Base-by-base conservation (phyloP, 2,329 filamentous ascomycete genomes). In the Aspergillus pseudoterreus region DNA sequence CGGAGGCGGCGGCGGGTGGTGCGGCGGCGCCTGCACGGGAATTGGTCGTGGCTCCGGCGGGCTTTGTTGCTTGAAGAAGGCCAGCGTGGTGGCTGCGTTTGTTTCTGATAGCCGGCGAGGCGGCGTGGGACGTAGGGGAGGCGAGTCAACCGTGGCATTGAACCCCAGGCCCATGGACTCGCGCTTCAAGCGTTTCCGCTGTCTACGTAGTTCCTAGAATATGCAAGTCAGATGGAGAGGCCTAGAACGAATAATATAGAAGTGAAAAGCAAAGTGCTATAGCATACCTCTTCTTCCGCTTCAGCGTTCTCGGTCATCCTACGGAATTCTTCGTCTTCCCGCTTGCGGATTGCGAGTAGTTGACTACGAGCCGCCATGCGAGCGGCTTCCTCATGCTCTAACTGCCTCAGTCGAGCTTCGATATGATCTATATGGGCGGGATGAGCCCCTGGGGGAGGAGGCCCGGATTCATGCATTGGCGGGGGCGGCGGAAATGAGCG, bases 1-100 rank as follows among this genome's bases (percentile, higher is more conserved):
- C 36, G 56, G 59, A 14, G 57, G 56, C 22, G 54, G 56, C 46
- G 57, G 56, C 17, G 54, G 56, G 47, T 62, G 58, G 44, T 51
- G 53, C 38, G 57, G 47, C 27, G 64, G 62, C 43, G 57, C 60
- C 43, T 61, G 63, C 33, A 62, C 52, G 39, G 62, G 62, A 47
- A 63, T 64, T 30, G 60, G 56, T 30, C 67, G 67, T 43, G 69
- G 67, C 49, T 72, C 70, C 15, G 66, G 69, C 5, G 70, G 69
- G n/a, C 63, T 71, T 52, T 72, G 70, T 48, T 72, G 70, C 53
- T 72, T 72, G 59, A 72, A 71, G 45, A 71, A 72, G 14, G 70
- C 70, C 49, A 72, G 57, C 24, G 70, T 71, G 6, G 70, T 72
- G 15, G 70, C 70, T 24, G 70, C 70, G 56, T 69, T 72, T 43